These are phyloP conservation scores for Umbelopsis sp. DNA, from an alignment of 192 early-diverging fungal species.

Conservation along the genomic window DNA sequence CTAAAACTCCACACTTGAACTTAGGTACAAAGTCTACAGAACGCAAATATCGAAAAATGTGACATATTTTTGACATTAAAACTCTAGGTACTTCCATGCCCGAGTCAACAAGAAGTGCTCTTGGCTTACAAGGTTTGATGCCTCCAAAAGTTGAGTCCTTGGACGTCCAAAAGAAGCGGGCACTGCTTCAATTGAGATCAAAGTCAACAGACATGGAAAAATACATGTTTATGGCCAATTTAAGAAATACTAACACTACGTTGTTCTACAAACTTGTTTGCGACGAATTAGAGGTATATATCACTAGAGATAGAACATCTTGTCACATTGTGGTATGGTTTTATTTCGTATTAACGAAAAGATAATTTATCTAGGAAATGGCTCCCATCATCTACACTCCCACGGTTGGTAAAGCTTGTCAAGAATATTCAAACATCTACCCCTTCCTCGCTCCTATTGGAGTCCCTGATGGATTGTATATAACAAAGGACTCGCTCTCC, in stretches of 20 bases:
- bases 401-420: conserved; percentile 80
- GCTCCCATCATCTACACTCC: conserved; percentile 80
- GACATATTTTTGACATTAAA: background rate
- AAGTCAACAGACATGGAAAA: conserved; percentile 76
- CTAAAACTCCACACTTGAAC: no score
- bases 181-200: conserved; percentile 64
- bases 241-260: conserved; percentile 77
- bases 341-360: background rate
- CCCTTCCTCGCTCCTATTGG: conserved; percentile 77
- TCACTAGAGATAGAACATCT: conserved; percentile 3
- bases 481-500: conserved; percentile 77
- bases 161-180: conserved; percentile 72
- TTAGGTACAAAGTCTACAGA: no score
- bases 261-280: conserved; percentile 85
- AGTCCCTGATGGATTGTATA: conserved; percentile 79
- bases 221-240: conserved; percentile 81
- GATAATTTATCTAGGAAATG: conserved; percentile 56
- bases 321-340: background rate
- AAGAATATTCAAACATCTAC: conserved; percentile 85
- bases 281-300: conserved; percentile 70
- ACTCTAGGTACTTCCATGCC: conserved; percentile 64
- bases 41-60: background rate
- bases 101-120: conserved; percentile 47
- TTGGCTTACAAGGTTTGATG: conserved; percentile 69
- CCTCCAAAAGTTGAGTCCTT: conserved; percentile 79